These are phyloP conservation scores for Coemansia pectinata DNA, from an alignment of 192 early-diverging fungal species.

Conservation along the genomic window DNA sequence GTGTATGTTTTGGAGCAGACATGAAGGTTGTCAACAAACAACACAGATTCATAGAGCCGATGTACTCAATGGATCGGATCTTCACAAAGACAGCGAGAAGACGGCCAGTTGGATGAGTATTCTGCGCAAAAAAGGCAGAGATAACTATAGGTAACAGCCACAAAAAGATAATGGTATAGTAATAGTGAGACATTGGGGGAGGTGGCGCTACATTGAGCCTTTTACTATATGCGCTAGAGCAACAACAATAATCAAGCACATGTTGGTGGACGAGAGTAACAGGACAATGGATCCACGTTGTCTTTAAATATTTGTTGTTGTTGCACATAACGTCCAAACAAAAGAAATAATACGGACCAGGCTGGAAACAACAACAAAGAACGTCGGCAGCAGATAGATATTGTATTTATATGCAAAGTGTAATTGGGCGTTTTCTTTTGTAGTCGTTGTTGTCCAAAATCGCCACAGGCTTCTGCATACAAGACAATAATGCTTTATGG, in stretches of 20 bases:
- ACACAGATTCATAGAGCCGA: background rate
- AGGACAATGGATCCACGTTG: background rate
- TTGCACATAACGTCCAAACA: background rate
- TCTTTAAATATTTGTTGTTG: background rate
- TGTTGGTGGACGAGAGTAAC: background rate
- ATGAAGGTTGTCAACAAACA: background rate
- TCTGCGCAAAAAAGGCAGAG: background rate
- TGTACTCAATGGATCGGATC: background rate
- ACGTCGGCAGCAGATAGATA: background rate
- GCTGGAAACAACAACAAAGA: conserved; percentile 1
- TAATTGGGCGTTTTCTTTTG: background rate
- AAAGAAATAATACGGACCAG: background rate
- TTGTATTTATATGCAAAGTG: background rate
- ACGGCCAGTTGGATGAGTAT: background rate
- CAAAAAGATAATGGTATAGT: background rate
- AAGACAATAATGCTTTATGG: background rate
- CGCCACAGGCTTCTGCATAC: conserved; percentile 7
- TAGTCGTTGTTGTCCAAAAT: background rate
- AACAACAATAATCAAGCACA: background rate
- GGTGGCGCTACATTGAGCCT: background rate
- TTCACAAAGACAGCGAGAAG: background rate
- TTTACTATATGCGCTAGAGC: background rate
- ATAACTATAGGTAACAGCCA: conserved; percentile 1
- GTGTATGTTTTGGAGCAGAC: background rate
- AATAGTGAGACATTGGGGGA: background rate